Conservation (phyloP, 177 flowering plant species). For the Vitis hybrid region DNA sequence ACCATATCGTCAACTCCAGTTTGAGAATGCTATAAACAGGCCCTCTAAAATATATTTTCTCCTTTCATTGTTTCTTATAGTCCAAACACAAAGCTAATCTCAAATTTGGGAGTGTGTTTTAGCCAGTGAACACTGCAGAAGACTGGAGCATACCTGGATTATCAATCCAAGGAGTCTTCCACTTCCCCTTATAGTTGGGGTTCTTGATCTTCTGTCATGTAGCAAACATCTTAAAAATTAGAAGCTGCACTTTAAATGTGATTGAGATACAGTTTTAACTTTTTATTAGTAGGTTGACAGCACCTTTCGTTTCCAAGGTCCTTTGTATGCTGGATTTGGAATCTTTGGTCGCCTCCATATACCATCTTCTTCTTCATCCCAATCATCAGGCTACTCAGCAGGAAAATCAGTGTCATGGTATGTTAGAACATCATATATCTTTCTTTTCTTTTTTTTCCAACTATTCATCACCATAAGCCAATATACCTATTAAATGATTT, state of each 20-base stretch:
- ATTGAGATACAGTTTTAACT: neutral
- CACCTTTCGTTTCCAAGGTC: conserved; percentile 94
- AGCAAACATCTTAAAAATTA: neutral
- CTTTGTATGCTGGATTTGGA: conserved; percentile 87
- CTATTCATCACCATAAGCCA: too few relatives aligned
- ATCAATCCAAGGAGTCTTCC: conserved; percentile 80
- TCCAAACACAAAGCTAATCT: neutral
- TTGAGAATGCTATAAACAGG: neutral
- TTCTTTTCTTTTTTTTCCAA: too few relatives aligned
- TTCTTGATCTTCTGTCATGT: conserved; percentile 67
- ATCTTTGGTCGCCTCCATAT: conserved; percentile 72
- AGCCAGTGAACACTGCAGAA: neutral
- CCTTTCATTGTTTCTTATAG: neutral
- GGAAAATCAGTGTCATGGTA: neutral
- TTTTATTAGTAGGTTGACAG: conserved; percentile 5
- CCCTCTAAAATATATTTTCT: neutral
- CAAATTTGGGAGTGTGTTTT: neutral
- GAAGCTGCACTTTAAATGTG: conserved; percentile 1
- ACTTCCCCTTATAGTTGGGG: conserved; percentile 79
- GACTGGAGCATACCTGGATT: conserved; percentile 59
- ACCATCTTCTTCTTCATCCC: conserved; percentile 96
- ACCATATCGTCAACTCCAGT: neutral
- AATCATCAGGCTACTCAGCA: conserved; percentile 56
- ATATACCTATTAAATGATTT: neutral
- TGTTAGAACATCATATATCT: neutral